Evolutionary conservation across 2,329 filamentous ascomycete species (phyloP).

Genomic region (Claviceps spartinae): DNA sequence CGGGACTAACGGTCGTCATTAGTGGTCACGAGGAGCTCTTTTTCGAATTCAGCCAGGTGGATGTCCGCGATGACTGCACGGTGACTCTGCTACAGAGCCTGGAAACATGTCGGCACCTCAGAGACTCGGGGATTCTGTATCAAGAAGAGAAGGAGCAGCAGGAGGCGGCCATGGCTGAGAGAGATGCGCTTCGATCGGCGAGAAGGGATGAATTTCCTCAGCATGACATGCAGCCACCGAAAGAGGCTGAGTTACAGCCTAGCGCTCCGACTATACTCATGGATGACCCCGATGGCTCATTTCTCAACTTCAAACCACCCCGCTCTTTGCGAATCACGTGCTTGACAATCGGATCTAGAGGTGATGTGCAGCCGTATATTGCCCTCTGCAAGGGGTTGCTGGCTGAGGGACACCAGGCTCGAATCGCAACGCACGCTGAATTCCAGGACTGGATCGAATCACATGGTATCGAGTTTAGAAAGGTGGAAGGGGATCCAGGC

Average conservation of each 20-base stretch:
- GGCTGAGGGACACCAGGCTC: constrained; percentile 72
- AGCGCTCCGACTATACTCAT: constrained; percentile 69
- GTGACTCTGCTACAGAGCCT: constrained; percentile 67
- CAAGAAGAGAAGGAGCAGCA: constrained; percentile 58
- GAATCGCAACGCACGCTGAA: constrained; percentile 84
- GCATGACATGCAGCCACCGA: constrained; percentile 37
- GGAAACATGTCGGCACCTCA: constrained; percentile 56
- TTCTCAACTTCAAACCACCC: constrained; percentile 80
- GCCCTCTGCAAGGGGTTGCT: constrained; percentile 83
- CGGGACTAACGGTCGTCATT: constrained; percentile 84
- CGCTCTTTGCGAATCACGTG: constrained; percentile 76
- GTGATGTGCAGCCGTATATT: constrained; percentile 96
- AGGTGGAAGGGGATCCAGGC: constrained; percentile 79
- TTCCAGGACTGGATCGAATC: constrained; percentile 80
- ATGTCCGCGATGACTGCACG: constrained; percentile 76
- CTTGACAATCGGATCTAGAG: constrained; percentile 86
- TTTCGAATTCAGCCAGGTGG: constrained; percentile 74
- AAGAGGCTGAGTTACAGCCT: constrained; percentile 28
- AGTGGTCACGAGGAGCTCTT: constrained; percentile 91
- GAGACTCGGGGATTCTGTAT: constrained; percentile 54
- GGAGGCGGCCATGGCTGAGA: constrained; percentile 64
- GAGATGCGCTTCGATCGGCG: constrained; percentile 66
- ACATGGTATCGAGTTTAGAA: constrained; percentile 88
- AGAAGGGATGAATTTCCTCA: constrained; percentile 40
- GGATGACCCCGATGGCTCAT: constrained; percentile 76